Evolutionary conservation across 2,329 filamentous ascomycete genomes (phyloP).

Genomic region (Aspergillus alliaceus): DNA sequence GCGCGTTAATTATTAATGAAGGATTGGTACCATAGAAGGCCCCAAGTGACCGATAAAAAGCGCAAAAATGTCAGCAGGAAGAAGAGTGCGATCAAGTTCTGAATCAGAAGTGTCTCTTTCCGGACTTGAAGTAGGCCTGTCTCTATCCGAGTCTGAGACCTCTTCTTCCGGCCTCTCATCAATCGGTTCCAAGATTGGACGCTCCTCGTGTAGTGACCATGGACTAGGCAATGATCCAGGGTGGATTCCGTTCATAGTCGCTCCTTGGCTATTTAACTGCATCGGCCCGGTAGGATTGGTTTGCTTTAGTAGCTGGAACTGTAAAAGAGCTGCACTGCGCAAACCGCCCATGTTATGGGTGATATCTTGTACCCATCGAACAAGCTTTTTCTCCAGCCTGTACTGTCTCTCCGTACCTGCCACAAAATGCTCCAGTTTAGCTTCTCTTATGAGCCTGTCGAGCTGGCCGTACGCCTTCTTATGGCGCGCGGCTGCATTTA

Average conservation of each 20-base stretch:
- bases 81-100: slow-evolving; percentile 19
- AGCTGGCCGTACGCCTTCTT: slow-evolving; percentile 68
- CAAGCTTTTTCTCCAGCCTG: slow-evolving; percentile 72
- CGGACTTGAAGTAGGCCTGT: slow-evolving; percentile 2
- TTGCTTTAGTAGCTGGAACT: slow-evolving; percentile 80
- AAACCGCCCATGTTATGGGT: slow-evolving; percentile 88
- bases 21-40: slow-evolving; percentile 69
- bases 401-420: slow-evolving; percentile 78
- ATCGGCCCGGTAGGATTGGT: slow-evolving; percentile 29
- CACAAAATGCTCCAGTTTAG: slow-evolving; percentile 85
- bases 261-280: slow-evolving; percentile 13
- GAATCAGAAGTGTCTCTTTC: slow-evolving; percentile 12
- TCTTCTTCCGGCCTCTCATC: slow-evolving; percentile 62
- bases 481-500: slow-evolving; percentile 62
- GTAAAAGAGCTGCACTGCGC: slow-evolving; percentile 82
- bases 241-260: slow-evolving; percentile 17
- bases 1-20: neutral
- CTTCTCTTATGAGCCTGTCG: slow-evolving; percentile 76
- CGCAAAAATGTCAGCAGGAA: slow-evolving; percentile 81
- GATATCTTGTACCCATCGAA: slow-evolving; percentile 80
- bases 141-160: slow-evolving; percentile 28
- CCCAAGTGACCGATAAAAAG: slow-evolving; percentile 86
- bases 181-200: slow-evolving; percentile 58
- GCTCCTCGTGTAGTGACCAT: slow-evolving; percentile 44
- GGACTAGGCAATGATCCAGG: slow-evolving; percentile 25